A percentile compares a stretch with the other conserved stretches of the same genome.
phyloP scores from a whole-genome alignment of 1,139 yeast species.

The Taphrina communis region DNA sequence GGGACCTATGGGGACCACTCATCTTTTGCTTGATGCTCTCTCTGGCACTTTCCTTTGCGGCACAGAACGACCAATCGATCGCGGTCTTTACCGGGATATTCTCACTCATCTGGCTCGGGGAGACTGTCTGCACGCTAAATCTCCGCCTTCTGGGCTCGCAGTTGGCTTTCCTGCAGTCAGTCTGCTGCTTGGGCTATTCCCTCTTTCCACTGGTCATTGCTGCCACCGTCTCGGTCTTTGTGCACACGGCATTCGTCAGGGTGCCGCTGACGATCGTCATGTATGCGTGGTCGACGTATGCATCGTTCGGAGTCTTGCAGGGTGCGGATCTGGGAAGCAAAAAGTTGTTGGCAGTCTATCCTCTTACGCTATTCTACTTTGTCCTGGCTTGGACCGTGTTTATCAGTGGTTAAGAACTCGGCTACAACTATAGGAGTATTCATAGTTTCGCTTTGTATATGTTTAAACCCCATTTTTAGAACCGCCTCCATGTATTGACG shows the following conservation, averaged over 20 bases:
- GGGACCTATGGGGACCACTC: slow-evolving; percentile 93
- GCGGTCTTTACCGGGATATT: slow-evolving; percentile 69
- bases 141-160: slow-evolving; percentile 78
- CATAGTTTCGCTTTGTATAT: background rate
- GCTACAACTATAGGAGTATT: background rate
- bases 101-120: slow-evolving; percentile 64
- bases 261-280: slow-evolving; percentile 61
- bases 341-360: slow-evolving; percentile 75
- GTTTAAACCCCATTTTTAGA: background rate
- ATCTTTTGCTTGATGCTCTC: slow-evolving; percentile 71
- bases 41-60: slow-evolving; percentile 57
- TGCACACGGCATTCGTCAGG: slow-evolving; percentile 63
- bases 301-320: slow-evolving; percentile 68
- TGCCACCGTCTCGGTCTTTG: slow-evolving; percentile 59
- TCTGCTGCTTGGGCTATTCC: slow-evolving; percentile 81
- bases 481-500: too few species aligned
- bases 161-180: slow-evolving; percentile 68
- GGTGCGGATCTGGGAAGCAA: slow-evolving; percentile 76
- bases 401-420: slow-evolving; percentile 22
- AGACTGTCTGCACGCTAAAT: slow-evolving; percentile 64
- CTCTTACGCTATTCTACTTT: slow-evolving; percentile 71
- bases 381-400: slow-evolving; percentile 43
- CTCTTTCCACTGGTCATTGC: slow-evolving; percentile 77
- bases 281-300: slow-evolving; percentile 75
- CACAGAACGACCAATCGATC: slow-evolving; percentile 55